Evolutionary conservation across 148 eudicot species (phyloP), one percentile per base, ranked within the genome.

Genomic region (Vaccinium myrtillus): DNA sequence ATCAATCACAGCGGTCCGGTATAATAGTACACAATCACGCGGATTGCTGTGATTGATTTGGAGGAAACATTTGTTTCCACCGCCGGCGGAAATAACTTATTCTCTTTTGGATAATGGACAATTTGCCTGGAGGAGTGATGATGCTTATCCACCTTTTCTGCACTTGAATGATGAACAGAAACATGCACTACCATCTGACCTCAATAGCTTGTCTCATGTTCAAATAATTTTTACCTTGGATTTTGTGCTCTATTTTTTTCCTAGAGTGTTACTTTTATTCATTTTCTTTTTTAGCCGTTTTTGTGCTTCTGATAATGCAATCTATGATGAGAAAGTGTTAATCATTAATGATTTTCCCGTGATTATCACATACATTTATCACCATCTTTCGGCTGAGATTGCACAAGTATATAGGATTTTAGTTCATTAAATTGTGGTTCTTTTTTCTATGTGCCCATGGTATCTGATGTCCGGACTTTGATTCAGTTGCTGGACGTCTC

Each of bases 371-470:
- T 19, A 74, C 77, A 61, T 58, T 54, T 36, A 83, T 88, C 86
- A 88, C 86, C 90, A 88, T 88, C 86, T 88, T 83, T 85, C 88
- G 86, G 90, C 86, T 88, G 90, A 88, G 88, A 81, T 86, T 86
- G 85, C 84, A 75, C 13, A 54, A 51, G 19, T 49, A 23, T 18
- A 32, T 13, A 21, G 39, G n/a, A 53, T 82, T 36, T 81, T 65
- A 23, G 43, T 81, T 1, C 39, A 21, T 46, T 61, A 8, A 1
- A 3, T 10, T 19, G 5, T 21, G 11, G 13, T 14, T 46, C 6
- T 43, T 8, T 43, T 30, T 43, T 36, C 48, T 58, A 3, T 58
- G 25, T 86, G 88, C 90, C 90, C 81, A 12, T 84, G 87, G 87
- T 86, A 89, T 86, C 89, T 89, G 87, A 84, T 87, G 87, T 81